phyloP scores from a whole-genome alignment of 2,329 filamentous ascomycete genomes.

The Scopulariopsis brevicaulis region DNA sequence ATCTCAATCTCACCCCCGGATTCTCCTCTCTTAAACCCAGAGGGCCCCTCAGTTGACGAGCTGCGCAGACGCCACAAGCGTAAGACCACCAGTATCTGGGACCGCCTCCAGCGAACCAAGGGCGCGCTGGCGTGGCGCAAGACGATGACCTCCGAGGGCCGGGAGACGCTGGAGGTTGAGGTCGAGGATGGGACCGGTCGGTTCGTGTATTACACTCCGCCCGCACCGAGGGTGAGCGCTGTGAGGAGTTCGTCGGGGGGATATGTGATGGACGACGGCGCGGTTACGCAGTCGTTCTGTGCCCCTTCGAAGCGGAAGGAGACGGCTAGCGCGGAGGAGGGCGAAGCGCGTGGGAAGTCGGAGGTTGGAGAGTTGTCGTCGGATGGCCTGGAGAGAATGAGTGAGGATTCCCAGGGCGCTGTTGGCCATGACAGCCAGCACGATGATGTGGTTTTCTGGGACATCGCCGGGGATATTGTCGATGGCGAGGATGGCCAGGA shows the following conservation, averaged over 20 bases:
- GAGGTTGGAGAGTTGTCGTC: no score
- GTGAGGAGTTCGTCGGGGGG: no score
- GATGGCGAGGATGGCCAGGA: not conserved
- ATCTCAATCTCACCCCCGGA: not conserved
- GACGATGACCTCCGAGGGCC: not conserved
- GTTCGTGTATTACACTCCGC: not conserved
- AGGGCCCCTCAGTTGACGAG: no score
- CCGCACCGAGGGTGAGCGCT: no score
- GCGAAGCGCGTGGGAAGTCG: no score
- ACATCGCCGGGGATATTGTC: not conserved
- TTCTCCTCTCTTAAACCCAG: no score
- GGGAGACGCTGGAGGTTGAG: not conserved
- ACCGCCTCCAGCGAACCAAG: not conserved
- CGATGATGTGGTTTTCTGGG: not conserved
- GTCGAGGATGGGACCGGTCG: not conserved
- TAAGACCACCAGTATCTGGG: not conserved
- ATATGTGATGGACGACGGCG: no score
- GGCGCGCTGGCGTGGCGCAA: not conserved
- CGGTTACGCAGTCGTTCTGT: no score
- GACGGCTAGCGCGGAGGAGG: no score
- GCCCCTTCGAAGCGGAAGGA: no score
- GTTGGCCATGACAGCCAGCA: not conserved
- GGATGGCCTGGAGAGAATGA: not conserved
- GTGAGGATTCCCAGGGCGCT: not conserved
- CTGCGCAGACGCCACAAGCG: not conserved